Evolutionary conservation across 2,329 filamentous ascomycete species (phyloP).

Genomic region (Emydomyces testavorans): DNA sequence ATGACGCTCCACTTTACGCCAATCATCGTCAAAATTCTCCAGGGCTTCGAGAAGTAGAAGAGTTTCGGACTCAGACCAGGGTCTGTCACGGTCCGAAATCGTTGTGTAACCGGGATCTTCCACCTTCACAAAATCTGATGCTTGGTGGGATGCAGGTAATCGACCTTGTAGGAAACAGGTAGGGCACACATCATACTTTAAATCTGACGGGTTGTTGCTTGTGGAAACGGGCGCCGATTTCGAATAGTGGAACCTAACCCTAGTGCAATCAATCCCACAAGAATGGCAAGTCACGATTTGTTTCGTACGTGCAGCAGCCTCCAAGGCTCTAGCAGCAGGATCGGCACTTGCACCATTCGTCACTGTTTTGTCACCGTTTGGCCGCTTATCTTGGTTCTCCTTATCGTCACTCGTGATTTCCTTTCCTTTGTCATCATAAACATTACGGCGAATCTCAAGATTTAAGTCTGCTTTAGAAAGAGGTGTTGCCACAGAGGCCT

Average conservation of each 20-base stretch:
- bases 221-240: conserved; percentile 48
- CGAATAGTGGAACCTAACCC: conserved; percentile 58
- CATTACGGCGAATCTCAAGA: conserved; percentile 85
- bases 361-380: conserved; percentile 59
- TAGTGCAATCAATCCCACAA: conserved; percentile 81
- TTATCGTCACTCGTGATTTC: conserved; percentile 61
- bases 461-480: conserved; percentile 70
- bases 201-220: conserved; percentile 45
- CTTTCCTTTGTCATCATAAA: conserved; percentile 87
- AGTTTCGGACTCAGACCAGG: conserved; percentile 84
- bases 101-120: conserved; percentile 76
- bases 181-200: conserved; percentile 80
- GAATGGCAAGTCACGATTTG: conserved; percentile 70
- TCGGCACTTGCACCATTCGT: conserved; percentile 52
- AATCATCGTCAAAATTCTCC: conserved; percentile 90
- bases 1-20: conserved; percentile 83
- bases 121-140: conserved; percentile 73
- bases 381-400: conserved; percentile 43
- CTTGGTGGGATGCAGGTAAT: conserved; percentile 66
- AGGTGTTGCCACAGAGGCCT: conserved; percentile 52
- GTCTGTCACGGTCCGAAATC: conserved; percentile 68
- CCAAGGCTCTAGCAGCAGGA: conserved; percentile 53
- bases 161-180: conserved; percentile 79
- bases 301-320: conserved; percentile 49
- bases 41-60: conserved; percentile 82